phyloP scores from a whole-genome alignment of 768 basidiomycete species.

The Hygrocybe coccinea region DNA sequence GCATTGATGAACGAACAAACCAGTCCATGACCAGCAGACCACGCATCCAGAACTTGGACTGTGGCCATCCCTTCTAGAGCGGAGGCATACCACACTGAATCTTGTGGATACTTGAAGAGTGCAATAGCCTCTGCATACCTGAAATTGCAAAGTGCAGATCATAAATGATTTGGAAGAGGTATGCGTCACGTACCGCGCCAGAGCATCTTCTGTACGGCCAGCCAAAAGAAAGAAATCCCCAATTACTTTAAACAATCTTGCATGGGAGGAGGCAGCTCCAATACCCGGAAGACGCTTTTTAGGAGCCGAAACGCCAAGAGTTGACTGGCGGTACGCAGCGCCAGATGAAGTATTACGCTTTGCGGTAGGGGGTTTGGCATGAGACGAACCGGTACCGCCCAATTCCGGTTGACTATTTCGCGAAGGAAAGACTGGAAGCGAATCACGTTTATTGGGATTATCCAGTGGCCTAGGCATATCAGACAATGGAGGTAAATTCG shows the following conservation, averaged over 20 bases:
- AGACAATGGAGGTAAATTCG: constrained; percentile 52
- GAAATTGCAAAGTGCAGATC: constrained; percentile 1
- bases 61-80: constrained; percentile 83
- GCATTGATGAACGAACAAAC: constrained; percentile 40
- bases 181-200: constrained; percentile 55
- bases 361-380: constrained; percentile 36
- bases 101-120: constrained; percentile 68
- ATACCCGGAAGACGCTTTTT: constrained; percentile 63
- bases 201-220: constrained; percentile 80
- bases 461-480: constrained; percentile 60
- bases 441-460: constrained; percentile 38
- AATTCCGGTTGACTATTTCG: constrained; percentile 58
- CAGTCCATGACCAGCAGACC: constrained; percentile 68
- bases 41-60: constrained; percentile 74
- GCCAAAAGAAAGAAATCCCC: constrained; percentile 86
- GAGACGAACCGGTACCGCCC: constrained; percentile 31
- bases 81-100: constrained; percentile 85
- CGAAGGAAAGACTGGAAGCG: constrained; percentile 43
- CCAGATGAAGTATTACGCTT: constrained; percentile 55
- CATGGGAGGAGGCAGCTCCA: constrained; percentile 73
- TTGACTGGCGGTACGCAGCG: constrained; percentile 48
- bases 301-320: constrained; percentile 41
- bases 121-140: constrained; percentile 86
- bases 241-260: constrained; percentile 79
- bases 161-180: neutral